Conservation (phyloP, 2,329 filamentous ascomycete genomes). For the Stemphylium beticola region DNA sequence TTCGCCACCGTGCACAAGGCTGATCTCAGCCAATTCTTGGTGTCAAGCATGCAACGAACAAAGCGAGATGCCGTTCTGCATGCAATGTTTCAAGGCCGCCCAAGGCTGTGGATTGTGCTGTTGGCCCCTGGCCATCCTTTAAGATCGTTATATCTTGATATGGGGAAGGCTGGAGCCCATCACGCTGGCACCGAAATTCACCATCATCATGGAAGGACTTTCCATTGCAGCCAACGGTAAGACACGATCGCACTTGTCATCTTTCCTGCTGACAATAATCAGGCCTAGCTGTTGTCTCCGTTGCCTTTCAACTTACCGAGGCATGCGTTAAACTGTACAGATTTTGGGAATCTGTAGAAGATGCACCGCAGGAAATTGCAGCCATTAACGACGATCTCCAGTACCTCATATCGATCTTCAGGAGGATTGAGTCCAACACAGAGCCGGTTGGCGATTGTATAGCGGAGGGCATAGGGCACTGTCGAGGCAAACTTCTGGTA, state of each 20-base stretch:
- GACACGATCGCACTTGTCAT: no score
- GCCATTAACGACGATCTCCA: conserved; percentile 19
- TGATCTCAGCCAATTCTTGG: neutral
- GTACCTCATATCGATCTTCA: conserved; percentile 19
- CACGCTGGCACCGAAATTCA: no score
- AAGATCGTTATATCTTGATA: neutral
- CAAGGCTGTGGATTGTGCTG: neutral
- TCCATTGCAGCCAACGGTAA: neutral
- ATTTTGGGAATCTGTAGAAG: conserved; percentile 23
- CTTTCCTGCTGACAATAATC: neutral
- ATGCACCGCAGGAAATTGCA: conserved; percentile 19
- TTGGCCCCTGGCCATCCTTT: neutral
- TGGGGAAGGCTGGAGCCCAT: neutral
- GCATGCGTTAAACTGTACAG: conserved; percentile 4
- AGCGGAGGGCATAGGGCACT: conserved; percentile 17
- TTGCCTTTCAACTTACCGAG: neutral
- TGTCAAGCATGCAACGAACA: no score
- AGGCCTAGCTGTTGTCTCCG: neutral
- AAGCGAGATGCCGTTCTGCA: neutral
- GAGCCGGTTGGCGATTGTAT: conserved; percentile 9
- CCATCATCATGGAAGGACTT: neutral
- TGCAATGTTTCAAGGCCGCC: neutral
- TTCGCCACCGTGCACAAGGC: neutral
- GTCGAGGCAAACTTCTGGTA: conserved; percentile 12
- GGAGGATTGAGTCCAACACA: conserved; percentile 5